Conservation (phyloP, 1,139 yeast genomes). For the Torulaspora globosa region DNA sequence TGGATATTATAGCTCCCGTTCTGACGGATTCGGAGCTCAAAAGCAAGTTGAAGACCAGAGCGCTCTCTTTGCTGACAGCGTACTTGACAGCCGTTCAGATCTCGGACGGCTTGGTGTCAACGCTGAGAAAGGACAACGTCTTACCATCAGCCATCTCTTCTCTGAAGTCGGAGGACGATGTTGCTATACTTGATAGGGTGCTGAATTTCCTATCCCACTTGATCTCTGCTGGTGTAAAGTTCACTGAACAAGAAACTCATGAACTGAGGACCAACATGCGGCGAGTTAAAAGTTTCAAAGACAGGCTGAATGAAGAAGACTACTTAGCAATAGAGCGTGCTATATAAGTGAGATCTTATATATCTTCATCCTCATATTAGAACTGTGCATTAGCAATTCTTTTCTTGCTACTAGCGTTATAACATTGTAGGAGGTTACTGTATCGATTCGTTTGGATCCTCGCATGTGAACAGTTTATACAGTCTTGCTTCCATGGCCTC, state of each 20-base stretch:
- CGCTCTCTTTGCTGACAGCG: conserved; percentile 55
- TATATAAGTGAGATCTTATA: conserved; percentile 18
- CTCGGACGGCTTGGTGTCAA: conserved; percentile 37
- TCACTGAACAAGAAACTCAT: conserved; percentile 46
- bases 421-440: conserved; percentile 5
- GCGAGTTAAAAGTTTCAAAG: conserved; percentile 43
- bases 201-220: conserved; percentile 52
- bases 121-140: conserved; percentile 44
- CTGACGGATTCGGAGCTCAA: conserved; percentile 23
- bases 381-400: conserved; percentile 20
- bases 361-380: conserved; percentile 37
- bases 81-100: conserved; percentile 49
- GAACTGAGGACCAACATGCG: conserved; percentile 43
- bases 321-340: conserved; percentile 49
- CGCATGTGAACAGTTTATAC: conserved; percentile 45
- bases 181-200: conserved; percentile 58
- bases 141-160: conserved; percentile 40
- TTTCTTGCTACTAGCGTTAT: neutral
- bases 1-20: conserved; percentile 45
- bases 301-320: conserved; percentile 52
- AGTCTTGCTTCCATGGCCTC: conserved; percentile 45
- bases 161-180: conserved; percentile 43
- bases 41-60: conserved; percentile 49
- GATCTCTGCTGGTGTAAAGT: conserved; percentile 45
- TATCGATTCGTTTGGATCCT: conserved; percentile 47